Conservation (phyloP, 495 filamentous ascomycete genomes). For the Aspergillus haitiensis region DNA sequence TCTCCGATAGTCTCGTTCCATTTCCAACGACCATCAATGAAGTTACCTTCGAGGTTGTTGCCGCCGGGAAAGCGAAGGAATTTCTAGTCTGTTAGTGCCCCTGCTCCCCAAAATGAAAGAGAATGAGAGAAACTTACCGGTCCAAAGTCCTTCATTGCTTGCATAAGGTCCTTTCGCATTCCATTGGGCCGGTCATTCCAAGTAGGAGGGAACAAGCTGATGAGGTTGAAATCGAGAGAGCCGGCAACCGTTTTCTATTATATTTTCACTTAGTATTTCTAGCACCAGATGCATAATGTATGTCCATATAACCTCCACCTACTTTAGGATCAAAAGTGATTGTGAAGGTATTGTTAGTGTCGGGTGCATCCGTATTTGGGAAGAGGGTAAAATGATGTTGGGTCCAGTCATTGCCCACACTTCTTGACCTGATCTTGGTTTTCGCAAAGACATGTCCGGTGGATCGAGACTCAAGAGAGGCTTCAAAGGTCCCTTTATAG, state of each 20-base stretch:
- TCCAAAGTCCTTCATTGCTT: conserved; percentile 10
- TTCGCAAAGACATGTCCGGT: conserved; percentile 35
- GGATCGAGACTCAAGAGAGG: conserved; percentile 29
- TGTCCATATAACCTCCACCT: not conserved
- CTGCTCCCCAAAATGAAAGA: conserved; percentile 52
- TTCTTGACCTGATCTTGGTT: conserved; percentile 29
- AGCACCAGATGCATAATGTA: not conserved
- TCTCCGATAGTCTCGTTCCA: conserved; percentile 69
- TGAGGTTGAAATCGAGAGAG: conserved; percentile 64
- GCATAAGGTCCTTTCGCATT: conserved; percentile 48
- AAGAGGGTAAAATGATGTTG: conserved; percentile 39
- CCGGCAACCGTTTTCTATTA: conserved; percentile 40
- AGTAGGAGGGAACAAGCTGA: conserved; percentile 66
- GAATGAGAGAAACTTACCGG: conserved; percentile 46
- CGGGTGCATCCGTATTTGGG: conserved; percentile 46
- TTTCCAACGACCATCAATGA: conserved; percentile 52
- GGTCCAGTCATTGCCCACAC: conserved; percentile 29
- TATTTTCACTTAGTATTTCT: not conserved
- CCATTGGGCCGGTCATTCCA: conserved; percentile 54
- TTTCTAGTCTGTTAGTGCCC: not conserved
- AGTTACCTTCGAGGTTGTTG: conserved; percentile 51
- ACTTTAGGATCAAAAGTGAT: conserved; percentile 57
- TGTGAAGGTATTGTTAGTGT: conserved; percentile 63
- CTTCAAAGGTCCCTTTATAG: conserved; percentile 34
- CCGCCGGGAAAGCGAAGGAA: conserved; percentile 67